Evolutionary conservation across 768 basidiomycete genomes (phyloP).

Genomic region (Mycena sanguinolenta): DNA sequence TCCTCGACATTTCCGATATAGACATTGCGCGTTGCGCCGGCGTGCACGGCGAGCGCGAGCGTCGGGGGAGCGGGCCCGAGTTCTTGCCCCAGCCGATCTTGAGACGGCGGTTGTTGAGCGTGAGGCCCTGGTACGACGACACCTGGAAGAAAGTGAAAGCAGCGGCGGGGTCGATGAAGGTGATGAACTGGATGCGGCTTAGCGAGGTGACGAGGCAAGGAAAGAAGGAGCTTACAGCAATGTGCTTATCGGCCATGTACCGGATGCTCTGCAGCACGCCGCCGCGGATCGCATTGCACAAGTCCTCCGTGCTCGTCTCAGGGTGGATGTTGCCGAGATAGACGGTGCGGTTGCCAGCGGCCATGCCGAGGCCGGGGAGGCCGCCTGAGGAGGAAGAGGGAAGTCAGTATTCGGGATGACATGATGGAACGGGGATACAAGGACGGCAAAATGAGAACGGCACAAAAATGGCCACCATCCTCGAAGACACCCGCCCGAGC

Average conservation of each 20-base stretch:
- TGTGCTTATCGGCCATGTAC: slow-evolving; percentile 97
- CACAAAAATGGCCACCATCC: too few relatives aligned
- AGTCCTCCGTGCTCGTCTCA: slow-evolving; percentile 93
- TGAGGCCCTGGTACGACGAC: slow-evolving; percentile 90
- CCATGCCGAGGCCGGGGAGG: slow-evolving; percentile 32
- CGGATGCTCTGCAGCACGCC: slow-evolving; percentile 95
- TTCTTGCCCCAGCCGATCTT: slow-evolving; percentile 99
- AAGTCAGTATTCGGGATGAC: neutral
- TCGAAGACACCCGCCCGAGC: too few relatives aligned
- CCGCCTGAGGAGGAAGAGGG: neutral
- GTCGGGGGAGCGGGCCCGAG: slow-evolving; percentile 88
- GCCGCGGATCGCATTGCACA: slow-evolving; percentile 97
- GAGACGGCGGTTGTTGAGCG: slow-evolving; percentile 91
- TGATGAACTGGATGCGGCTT: slow-evolving; percentile 79
- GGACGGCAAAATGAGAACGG: too few relatives aligned
- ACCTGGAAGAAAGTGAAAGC: slow-evolving; percentile 96
- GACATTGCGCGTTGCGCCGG: slow-evolving; percentile 95
- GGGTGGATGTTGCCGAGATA: slow-evolving; percentile 98
- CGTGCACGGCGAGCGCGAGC: slow-evolving; percentile 89
- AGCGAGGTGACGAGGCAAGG: neutral
- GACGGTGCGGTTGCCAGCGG: slow-evolving; percentile 84
- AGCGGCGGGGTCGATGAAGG: slow-evolving; percentile 93
- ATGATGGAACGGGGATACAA: too few relatives aligned
- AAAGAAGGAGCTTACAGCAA: slow-evolving; percentile 74
- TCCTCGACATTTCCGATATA: slow-evolving; percentile 97